phyloP scores from a whole-genome alignment of 2,329 filamentous ascomycete species.

The Nectriaceae sp. region DNA sequence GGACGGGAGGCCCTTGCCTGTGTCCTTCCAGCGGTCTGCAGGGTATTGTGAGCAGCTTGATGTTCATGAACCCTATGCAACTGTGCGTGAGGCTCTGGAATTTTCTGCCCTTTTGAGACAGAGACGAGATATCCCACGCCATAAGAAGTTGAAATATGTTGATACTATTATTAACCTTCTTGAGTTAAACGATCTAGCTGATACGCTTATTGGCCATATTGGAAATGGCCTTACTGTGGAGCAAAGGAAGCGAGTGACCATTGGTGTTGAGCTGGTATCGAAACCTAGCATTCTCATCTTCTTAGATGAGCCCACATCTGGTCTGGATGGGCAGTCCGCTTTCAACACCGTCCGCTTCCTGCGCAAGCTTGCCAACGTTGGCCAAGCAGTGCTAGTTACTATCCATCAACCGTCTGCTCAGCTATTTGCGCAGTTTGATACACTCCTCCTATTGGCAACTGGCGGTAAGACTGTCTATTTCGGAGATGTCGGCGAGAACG shows the following conservation, averaged over 20 bases:
- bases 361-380: conserved; percentile 64
- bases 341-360: conserved; percentile 67
- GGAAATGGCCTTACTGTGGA: conserved; percentile 57
- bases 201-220: conserved; percentile 48
- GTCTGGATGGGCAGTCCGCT: conserved; percentile 69
- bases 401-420: conserved; percentile 71
- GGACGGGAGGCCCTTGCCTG: conserved; percentile 69
- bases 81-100: conserved; percentile 73
- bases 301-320: conserved; percentile 64
- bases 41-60: conserved; percentile 84
- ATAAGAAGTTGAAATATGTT: conserved; percentile 76
- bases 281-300: conserved; percentile 63
- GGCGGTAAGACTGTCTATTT: conserved; percentile 70
- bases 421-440: conserved; percentile 68
- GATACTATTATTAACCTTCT: conserved; percentile 72
- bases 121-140: conserved; percentile 59
- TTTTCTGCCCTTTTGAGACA: conserved; percentile 77
- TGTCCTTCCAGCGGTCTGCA: conserved; percentile 76
- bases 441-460: conserved; percentile 61
- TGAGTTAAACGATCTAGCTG: conserved; percentile 49
- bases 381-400: conserved; percentile 68
- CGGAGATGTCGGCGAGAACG: conserved; percentile 62
- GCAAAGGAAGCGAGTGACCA: conserved; percentile 57
- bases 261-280: conserved; percentile 62
- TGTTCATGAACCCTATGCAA: conserved; percentile 71